These are phyloP conservation scores for Davidsoniella australis DNA, from an alignment of 2,329 filamentous ascomycete species.

Conservation along the genomic window DNA sequence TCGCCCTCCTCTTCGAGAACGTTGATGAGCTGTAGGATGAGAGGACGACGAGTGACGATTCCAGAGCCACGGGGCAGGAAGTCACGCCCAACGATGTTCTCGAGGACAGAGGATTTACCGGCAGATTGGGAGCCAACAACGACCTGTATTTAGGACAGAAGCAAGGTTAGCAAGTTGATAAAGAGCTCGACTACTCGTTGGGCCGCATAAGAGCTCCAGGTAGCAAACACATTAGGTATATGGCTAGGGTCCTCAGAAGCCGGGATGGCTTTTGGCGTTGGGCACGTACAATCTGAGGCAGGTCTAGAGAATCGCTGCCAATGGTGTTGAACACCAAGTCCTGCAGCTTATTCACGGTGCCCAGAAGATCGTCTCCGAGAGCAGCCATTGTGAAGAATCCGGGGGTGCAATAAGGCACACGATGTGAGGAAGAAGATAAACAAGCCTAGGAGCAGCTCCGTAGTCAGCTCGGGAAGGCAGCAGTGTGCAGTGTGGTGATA, in stretches of 20 bases:
- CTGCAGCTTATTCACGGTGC: constrained; percentile 94
- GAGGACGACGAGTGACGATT: constrained; percentile 83
- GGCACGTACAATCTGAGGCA: constrained; percentile 82
- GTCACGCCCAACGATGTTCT: constrained; percentile 96
- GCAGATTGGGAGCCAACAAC: constrained; percentile 97
- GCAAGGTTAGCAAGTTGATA: background rate
- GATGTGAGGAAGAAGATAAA: background rate
- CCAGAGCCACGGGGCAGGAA: constrained; percentile 92
- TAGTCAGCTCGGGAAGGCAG: no score
- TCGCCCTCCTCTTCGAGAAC: constrained; percentile 60
- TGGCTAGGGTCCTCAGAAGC: no score
- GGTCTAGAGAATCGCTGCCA: constrained; percentile 90
- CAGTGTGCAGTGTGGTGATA: no score
- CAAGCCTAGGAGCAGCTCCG: background rate
- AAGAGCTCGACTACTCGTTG: background rate
- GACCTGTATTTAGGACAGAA: constrained; percentile 40
- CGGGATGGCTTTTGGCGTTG: background rate
- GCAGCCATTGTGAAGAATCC: constrained; percentile 53
- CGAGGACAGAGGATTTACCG: constrained; percentile 93
- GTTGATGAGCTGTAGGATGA: constrained; percentile 97
- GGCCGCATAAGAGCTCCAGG: no score
- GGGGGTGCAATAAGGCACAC: no score
- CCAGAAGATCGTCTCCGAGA: constrained; percentile 86
- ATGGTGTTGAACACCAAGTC: constrained; percentile 99
- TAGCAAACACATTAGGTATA: no score